Conservation (phyloP, 345 rosid genomes). For the Acer negundo region DNA sequence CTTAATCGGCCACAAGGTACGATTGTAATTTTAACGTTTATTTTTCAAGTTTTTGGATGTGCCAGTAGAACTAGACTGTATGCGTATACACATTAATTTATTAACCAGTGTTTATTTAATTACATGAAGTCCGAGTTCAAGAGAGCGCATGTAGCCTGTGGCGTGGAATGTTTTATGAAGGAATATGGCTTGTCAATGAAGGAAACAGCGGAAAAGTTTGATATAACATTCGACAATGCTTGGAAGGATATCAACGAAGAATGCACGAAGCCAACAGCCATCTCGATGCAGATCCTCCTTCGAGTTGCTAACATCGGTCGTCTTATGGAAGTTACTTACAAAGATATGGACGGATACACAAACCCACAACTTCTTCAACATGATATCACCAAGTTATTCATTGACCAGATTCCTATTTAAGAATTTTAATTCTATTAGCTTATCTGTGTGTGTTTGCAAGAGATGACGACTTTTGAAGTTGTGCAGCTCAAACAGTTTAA, state of each 20-base stretch:
- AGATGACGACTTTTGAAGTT: no score
- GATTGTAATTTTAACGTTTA: not conserved
- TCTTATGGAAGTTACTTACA: not conserved
- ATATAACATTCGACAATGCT: not conserved
- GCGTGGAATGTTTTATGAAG: constrained; percentile 18
- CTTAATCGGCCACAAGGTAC: constrained; percentile 13
- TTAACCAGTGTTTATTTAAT: no score
- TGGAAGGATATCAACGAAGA: constrained; percentile 22
- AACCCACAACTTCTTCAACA: no score
- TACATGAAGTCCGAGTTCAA: constrained; percentile 6
- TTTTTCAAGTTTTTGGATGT: not conserved
- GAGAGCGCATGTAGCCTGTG: constrained; percentile 16
- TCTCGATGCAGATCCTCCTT: not conserved
- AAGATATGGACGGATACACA: not conserved
- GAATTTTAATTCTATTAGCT: no score
- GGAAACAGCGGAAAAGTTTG: not conserved
- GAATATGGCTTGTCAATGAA: not conserved
- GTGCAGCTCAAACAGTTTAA: no score
- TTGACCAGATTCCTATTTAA: no score
- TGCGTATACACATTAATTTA: no score
- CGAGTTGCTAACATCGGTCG: constrained; percentile 9
- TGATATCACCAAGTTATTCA: no score
- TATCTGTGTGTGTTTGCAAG: no score
- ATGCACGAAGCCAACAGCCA: not conserved
- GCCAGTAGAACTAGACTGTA: not conserved